Evolutionary conservation across 2,329 filamentous ascomycete species (phyloP).

Genomic region (Sordariomycetes sp.): DNA sequence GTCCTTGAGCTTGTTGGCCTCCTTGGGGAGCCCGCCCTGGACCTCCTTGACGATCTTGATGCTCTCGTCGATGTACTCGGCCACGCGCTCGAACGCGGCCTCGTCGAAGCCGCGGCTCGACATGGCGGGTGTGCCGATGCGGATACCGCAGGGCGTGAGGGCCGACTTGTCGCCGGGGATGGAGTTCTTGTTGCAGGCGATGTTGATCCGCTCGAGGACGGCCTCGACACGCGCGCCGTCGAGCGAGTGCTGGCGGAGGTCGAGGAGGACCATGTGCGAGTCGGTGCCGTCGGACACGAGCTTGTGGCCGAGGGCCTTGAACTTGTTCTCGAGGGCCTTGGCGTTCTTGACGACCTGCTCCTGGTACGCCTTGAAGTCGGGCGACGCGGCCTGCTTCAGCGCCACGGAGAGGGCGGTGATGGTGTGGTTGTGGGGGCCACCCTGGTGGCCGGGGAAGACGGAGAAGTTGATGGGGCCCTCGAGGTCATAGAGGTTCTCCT

Average conservation of each 20-base stretch:
- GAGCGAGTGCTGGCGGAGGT: conserved; percentile 76
- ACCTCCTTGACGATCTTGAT: conserved; percentile 87
- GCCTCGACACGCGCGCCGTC: conserved; percentile 94
- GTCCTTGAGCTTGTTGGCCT: conserved; percentile 99
- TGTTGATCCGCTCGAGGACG: conserved; percentile 95
- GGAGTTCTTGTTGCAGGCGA: conserved; percentile 99
- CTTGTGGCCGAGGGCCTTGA: conserved; percentile 84
- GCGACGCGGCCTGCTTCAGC: conserved; percentile 81
- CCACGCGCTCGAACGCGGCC: conserved; percentile 86
- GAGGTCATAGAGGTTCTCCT: conserved; percentile 83
- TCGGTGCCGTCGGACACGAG: conserved; percentile 93
- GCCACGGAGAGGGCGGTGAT: conserved; percentile 95
- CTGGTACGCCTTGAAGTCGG: conserved; percentile 92
- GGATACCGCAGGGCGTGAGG: conserved; percentile 85
- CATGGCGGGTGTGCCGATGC: conserved; percentile 96
- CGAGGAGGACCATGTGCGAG: conserved; percentile 93
- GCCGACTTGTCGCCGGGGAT: conserved; percentile 97
- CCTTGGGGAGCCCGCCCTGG: conserved; percentile 78
- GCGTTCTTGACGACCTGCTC: conserved; percentile 86
- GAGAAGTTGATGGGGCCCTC: conserved; percentile 97
- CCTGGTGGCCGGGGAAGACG: conserved; percentile 98
- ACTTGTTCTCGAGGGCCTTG: conserved; percentile 75
- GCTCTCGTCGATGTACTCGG: conserved; percentile 75
- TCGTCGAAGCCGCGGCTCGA: conserved; percentile 88
- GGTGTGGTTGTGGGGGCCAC: conserved; percentile 98